phyloP scores from a whole-genome alignment of 768 basidiomycete species.

The Rhizopogon rudus region DNA sequence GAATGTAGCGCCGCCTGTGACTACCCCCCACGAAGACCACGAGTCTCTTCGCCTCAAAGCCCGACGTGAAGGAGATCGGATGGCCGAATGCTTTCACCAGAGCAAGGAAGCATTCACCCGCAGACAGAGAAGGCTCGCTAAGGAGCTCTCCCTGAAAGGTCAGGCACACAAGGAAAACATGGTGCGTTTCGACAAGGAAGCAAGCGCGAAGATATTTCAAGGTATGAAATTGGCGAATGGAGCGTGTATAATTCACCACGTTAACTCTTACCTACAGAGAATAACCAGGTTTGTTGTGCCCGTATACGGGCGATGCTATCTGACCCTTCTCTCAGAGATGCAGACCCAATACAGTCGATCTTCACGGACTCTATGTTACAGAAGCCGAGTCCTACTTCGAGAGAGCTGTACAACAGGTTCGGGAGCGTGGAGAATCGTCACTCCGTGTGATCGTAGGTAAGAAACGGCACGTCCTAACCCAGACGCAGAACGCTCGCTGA shows the following conservation, averaged over 20 bases:
- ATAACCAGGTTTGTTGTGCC: slow-evolving; percentile 2
- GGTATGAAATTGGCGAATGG: slow-evolving; percentile 40
- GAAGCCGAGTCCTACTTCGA: slow-evolving; percentile 76
- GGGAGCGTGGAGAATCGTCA: slow-evolving; percentile 42
- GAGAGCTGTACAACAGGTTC: slow-evolving; percentile 55
- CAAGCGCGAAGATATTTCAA: slow-evolving; percentile 76
- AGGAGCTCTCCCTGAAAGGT: slow-evolving; percentile 74
- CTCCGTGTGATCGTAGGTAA: slow-evolving; percentile 76
- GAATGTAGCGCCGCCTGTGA: neutral
- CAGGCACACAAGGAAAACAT: slow-evolving; percentile 69
- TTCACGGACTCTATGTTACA: slow-evolving; percentile 84
- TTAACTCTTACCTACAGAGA: neutral
- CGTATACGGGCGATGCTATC: neutral
- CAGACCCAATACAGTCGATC: slow-evolving; percentile 64
- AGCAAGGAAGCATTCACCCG: slow-evolving; percentile 64
- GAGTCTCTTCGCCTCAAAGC: slow-evolving; percentile 61
- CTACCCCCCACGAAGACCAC: slow-evolving; percentile 29
- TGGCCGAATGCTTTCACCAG: slow-evolving; percentile 58
- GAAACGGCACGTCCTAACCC: slow-evolving; percentile 10
- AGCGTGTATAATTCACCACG: neutral
- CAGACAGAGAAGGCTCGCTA: slow-evolving; percentile 68
- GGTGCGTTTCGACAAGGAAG: slow-evolving; percentile 68
- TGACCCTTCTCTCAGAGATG: slow-evolving; percentile 13
- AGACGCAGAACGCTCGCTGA: no score
- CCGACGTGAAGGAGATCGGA: slow-evolving; percentile 65